Conservation (phyloP, 2,329 filamentous ascomycete species). For the Penicillium decumbens region DNA sequence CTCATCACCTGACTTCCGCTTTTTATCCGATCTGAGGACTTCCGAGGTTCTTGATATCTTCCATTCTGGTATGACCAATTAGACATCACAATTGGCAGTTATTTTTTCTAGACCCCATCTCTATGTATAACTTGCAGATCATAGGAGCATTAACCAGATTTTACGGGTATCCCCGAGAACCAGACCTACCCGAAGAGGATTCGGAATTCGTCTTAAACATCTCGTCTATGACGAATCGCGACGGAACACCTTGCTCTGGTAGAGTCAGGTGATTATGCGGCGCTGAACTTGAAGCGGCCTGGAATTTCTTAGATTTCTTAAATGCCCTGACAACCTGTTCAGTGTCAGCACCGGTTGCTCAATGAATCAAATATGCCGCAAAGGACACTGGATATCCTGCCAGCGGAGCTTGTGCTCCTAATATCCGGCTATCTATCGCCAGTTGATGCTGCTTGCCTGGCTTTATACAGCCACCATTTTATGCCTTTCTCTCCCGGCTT, state of each 20-base stretch:
- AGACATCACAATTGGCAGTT: too few relatives aligned
- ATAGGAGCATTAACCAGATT: too few relatives aligned
- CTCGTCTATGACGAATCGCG: not conserved
- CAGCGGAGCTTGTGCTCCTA: not conserved
- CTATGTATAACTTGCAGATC: too few relatives aligned
- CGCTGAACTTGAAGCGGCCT: not conserved
- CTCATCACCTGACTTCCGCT: too few relatives aligned
- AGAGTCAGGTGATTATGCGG: not conserved
- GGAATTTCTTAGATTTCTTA: not conserved
- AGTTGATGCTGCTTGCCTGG: slow-evolving; percentile 1
- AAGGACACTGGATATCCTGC: not conserved
- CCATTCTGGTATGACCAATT: too few relatives aligned
- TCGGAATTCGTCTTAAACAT: not conserved
- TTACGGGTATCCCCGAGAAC: not conserved
- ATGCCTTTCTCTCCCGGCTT: not conserved
- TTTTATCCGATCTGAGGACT: too few relatives aligned
- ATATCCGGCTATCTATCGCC: not conserved
- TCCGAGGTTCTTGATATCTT: too few relatives aligned
- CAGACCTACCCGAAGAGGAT: not conserved
- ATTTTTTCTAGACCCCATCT: too few relatives aligned
- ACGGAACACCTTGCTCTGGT: not conserved
- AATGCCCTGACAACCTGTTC: not conserved
- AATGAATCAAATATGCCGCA: not conserved
- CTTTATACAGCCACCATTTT: slow-evolving; percentile 1
- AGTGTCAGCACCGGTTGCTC: not conserved